Conservation (phyloP, 2,329 filamentous ascomycete genomes). For the Verticillium albo-atrum region DNA sequence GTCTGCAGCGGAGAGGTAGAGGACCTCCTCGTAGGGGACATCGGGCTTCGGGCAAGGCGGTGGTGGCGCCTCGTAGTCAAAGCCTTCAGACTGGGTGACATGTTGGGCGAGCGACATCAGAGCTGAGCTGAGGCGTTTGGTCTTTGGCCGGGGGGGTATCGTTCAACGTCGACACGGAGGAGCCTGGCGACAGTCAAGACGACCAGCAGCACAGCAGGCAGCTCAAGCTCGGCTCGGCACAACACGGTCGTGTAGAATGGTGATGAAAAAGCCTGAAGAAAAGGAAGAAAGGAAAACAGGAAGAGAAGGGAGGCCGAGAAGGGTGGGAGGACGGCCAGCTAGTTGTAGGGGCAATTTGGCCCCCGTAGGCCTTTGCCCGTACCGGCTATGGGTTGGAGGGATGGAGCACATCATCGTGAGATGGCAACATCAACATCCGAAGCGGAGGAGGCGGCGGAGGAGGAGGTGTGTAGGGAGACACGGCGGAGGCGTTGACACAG, state of each 20-base stretch:
- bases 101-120: conserved; percentile 39
- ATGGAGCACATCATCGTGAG: not conserved
- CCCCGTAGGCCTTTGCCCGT: not conserved
- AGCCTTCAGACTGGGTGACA: conserved; percentile 34
- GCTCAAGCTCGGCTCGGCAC: not conserved
- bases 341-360: not conserved
- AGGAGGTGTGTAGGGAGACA: not conserved
- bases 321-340: not conserved
- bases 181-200: not conserved
- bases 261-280: not conserved
- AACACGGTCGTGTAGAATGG: not conserved
- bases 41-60: conserved; percentile 15
- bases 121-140: not conserved
- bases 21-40: conserved; percentile 13
- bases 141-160: not conserved
- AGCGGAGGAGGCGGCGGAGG: not conserved
- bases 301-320: not conserved
- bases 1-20: conserved; percentile 19
- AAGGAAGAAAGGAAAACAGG: not conserved
- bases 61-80: conserved; percentile 29
- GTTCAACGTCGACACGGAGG: not conserved
- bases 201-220: not conserved
- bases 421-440: not conserved
- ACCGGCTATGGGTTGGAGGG: not conserved
- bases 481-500: not conserved